Evolutionary conservation across 192 early-diverging fungal genomes (phyloP).

Genomic region (Gigaspora rosea): DNA sequence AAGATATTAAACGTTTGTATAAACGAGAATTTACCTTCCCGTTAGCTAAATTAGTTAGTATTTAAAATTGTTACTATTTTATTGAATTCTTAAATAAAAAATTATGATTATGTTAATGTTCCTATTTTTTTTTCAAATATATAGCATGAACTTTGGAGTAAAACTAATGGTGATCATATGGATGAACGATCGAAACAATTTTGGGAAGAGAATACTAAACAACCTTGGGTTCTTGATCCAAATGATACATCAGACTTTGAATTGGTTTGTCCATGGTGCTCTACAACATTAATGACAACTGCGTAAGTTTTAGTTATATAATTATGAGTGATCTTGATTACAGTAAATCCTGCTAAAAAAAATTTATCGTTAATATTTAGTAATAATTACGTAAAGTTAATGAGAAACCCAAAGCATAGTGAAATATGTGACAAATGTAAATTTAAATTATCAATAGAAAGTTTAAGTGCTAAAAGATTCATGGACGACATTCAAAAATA

Average conservation of each 20-base stretch:
- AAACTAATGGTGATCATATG: not conserved
- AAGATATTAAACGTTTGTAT: conserved; percentile 49
- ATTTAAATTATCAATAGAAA: not conserved
- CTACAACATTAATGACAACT: not conserved
- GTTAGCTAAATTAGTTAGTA: not conserved
- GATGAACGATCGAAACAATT: not conserved
- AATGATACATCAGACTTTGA: conserved; percentile 19
- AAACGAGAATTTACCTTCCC: conserved; percentile 1
- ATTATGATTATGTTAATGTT: not conserved
- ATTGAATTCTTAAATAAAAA: not conserved
- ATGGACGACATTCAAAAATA: conserved; percentile 20
- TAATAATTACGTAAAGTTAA: conserved; percentile 8
- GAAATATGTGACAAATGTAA: conserved; percentile 6
- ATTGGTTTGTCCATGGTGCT: conserved; percentile 21
- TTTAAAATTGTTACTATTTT: not conserved
- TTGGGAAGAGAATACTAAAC: conserved; percentile 15
- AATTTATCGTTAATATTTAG: not conserved
- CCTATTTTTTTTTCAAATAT: not conserved
- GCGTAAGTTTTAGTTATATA: not conserved
- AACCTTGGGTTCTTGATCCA: conserved; percentile 29
- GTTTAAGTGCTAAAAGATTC: conserved; percentile 15
- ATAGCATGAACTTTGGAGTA: conserved; percentile 5
- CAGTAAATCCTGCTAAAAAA: not conserved
- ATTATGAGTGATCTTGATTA: not conserved
- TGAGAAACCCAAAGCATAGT: not conserved